These are phyloP conservation scores for Pharnaceum exiguum DNA, from an alignment of 148 eudicot genomes.

Conservation along the genomic window DNA sequence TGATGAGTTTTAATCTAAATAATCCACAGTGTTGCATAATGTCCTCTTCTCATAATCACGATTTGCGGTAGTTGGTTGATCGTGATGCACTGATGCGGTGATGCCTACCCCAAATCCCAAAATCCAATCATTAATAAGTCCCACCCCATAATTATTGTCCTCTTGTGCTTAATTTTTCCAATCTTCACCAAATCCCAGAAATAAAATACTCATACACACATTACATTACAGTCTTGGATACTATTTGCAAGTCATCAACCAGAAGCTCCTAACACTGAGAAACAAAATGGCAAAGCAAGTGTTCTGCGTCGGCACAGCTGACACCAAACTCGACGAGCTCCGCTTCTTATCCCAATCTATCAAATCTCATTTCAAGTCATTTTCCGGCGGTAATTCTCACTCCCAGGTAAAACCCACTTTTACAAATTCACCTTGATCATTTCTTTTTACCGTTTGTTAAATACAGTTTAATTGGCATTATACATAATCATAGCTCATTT, in stretches of 20 bases:
- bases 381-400: slow-evolving; percentile 32
- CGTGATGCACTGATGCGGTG: too few species aligned
- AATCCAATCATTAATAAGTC: too few species aligned
- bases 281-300: slow-evolving; percentile 39
- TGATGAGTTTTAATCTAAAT: too few species aligned
- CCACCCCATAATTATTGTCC: too few species aligned
- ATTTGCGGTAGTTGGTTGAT: too few species aligned
- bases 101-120: too few species aligned
- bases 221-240: neutral
- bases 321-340: slow-evolving; percentile 82
- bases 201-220: too few species aligned
- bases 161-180: too few species aligned
- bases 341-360: slow-evolving; percentile 58
- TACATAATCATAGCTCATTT: neutral
- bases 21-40: too few species aligned
- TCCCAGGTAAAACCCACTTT: slow-evolving; percentile 37
- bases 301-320: slow-evolving; percentile 79
- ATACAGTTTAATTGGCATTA: neutral
- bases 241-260: neutral
- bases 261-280: neutral
- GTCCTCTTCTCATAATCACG: too few species aligned
- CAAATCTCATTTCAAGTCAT: slow-evolving; percentile 46
- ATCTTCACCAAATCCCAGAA: too few species aligned
- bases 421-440: neutral
- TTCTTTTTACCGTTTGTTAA: neutral